These are phyloP conservation scores for Usnea hakonensis DNA, from an alignment of 495 filamentous ascomycete genomes.

Conservation along the genomic window DNA sequence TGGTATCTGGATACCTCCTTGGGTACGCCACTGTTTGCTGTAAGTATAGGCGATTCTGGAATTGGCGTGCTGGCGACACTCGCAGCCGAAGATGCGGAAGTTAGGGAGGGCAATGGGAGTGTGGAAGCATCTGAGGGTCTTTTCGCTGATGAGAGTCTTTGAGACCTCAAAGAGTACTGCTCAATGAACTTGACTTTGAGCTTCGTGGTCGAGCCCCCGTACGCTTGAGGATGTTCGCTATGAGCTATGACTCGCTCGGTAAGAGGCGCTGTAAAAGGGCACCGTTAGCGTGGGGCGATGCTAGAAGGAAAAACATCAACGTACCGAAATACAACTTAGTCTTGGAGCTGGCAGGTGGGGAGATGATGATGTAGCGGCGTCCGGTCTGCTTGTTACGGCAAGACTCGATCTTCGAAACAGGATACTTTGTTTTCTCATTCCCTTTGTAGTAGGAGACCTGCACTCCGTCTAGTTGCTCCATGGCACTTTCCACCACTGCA, in stretches of 20 bases:
- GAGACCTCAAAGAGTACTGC: slow-evolving; percentile 6
- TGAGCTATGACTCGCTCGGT: slow-evolving; percentile 13
- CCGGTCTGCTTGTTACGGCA: slow-evolving; percentile 9
- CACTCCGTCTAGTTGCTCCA: slow-evolving; percentile 9
- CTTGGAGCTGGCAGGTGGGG: slow-evolving; percentile 11
- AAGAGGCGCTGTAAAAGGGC: not conserved
- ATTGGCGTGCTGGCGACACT: slow-evolving; percentile 3
- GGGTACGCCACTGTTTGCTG: not conserved
- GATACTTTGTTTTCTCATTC: slow-evolving; percentile 7
- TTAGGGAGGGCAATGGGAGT: not conserved
- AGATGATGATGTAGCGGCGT: slow-evolving; percentile 15
- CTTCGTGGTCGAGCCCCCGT: slow-evolving; percentile 8
- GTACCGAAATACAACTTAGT: slow-evolving; percentile 12
- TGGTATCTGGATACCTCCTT: slow-evolving; percentile 11
- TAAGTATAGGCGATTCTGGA: slow-evolving; percentile 5
- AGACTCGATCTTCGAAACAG: slow-evolving; percentile 12
- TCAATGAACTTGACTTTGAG: slow-evolving; percentile 15
- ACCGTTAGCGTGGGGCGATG: not conserved
- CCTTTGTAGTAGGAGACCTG: slow-evolving; percentile 5
- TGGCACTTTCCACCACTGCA: slow-evolving; percentile 9
- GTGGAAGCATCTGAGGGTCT: slow-evolving; percentile 1
- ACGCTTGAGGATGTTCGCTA: slow-evolving; percentile 16
- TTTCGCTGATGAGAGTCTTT: not conserved
- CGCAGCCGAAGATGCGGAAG: slow-evolving; percentile 11
- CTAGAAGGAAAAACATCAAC: not conserved